A percentile compares a stretch with the other conserved stretches of the same genome.
These are phyloP conservation scores for Tardiomyces digboiensis DNA, from an alignment of 1,139 yeast species.

Conservation along the genomic window DNA sequence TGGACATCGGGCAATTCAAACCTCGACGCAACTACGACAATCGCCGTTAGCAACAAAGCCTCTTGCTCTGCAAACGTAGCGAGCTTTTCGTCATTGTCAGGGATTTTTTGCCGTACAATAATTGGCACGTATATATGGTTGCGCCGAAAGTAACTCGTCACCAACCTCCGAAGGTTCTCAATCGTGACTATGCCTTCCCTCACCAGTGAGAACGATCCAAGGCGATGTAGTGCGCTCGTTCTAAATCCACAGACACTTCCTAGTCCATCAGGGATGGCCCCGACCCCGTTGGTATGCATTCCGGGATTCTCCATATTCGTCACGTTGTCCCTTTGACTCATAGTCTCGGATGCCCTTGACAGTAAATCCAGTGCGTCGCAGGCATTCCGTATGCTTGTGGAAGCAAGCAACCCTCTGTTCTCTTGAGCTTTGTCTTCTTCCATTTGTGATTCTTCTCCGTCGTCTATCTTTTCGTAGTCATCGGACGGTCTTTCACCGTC, in stretches of 20 bases:
- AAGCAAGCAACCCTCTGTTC: not conserved
- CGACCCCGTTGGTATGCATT: too few species aligned
- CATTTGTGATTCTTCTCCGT: not conserved
- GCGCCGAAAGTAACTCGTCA: conserved; percentile 11
- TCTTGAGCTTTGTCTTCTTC: not conserved
- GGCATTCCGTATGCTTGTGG: not conserved
- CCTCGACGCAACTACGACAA: conserved; percentile 11
- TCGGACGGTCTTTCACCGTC: not conserved
- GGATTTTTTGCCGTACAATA: conserved; percentile 9
- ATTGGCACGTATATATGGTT: conserved; percentile 15
- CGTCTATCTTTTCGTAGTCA: not conserved
- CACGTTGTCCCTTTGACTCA: too few species aligned
- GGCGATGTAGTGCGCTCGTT: not conserved
- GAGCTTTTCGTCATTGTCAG: conserved; percentile 10
- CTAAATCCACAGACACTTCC: too few species aligned
- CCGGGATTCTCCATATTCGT: too few species aligned
- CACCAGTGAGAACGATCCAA: conserved; percentile 2
- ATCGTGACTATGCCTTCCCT: conserved; percentile 6
- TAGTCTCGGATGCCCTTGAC: not conserved
- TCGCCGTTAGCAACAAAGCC: conserved; percentile 10
- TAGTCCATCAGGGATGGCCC: too few species aligned
- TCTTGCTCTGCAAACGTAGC: conserved; percentile 10
- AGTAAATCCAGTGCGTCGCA: not conserved
- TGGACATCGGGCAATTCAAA: conserved; percentile 10
- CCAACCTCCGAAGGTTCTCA: conserved; percentile 6